These are phyloP conservation scores for Fusarium lyarnte DNA, from an alignment of 2,329 filamentous ascomycete species.

Conservation along the genomic window DNA sequence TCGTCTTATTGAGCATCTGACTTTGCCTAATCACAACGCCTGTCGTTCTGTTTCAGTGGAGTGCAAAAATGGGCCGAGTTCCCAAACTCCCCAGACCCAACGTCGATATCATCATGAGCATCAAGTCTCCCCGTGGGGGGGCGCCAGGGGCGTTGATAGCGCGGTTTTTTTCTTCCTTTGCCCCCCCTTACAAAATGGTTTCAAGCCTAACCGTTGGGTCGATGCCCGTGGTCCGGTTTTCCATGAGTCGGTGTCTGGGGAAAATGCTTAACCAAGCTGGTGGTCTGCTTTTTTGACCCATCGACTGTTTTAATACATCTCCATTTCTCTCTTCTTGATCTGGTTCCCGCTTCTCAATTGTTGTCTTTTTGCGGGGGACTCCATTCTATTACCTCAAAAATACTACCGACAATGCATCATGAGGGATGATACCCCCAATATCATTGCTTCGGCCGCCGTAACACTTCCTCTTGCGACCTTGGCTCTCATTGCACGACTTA, in stretches of 20 bases:
- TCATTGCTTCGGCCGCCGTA: conserved; percentile 35
- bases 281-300: not conserved
- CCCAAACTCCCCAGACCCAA: conserved; percentile 10
- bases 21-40: not conserved
- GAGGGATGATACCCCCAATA: conserved; percentile 36
- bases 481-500: conserved; percentile 27
- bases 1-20: conserved; percentile 13
- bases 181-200: conserved; percentile 3
- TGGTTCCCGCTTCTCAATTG: conserved; percentile 1
- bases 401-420: conserved; percentile 32
- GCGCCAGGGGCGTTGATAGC: conserved; percentile 5
- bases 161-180: not conserved
- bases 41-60: conserved; percentile 4
- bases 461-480: conserved; percentile 35
- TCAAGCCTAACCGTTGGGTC: conserved; percentile 7
- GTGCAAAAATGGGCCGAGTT: not conserved
- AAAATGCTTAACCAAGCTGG: conserved; percentile 2
- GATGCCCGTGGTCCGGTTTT: conserved; percentile 9
- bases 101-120: conserved; percentile 9
- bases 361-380: not conserved
- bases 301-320: conserved; percentile 18
- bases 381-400: not conserved
- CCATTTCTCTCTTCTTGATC: conserved; percentile 5
- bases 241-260: conserved; percentile 1
- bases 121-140: conserved; percentile 27